Evolutionary conservation across 768 basidiomycete genomes (phyloP).

Genomic region (Boletus speciosus): DNA sequence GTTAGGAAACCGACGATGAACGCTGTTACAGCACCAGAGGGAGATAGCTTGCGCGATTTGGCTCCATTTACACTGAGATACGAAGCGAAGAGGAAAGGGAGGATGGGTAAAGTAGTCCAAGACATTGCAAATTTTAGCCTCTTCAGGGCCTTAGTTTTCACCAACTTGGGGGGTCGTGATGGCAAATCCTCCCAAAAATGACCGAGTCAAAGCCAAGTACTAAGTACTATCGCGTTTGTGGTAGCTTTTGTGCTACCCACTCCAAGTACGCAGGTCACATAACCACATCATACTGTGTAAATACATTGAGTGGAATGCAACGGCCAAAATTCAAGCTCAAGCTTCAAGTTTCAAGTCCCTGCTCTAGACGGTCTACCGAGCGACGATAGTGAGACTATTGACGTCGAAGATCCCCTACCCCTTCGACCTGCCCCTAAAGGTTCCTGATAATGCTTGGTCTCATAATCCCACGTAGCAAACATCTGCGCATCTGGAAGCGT

Average conservation of each 20-base stretch:
- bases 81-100: constrained; percentile 47
- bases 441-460: constrained; percentile 41
- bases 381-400: constrained; percentile 20
- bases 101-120: constrained; percentile 31
- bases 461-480: constrained; percentile 51
- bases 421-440: constrained; percentile 31
- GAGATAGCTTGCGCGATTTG: constrained; percentile 70
- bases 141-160: too few species aligned
- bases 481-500: constrained; percentile 46
- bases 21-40: constrained; percentile 73
- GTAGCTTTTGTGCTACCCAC: too few species aligned
- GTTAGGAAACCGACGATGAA: constrained; percentile 71
- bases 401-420: constrained; percentile 17
- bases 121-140: constrained; percentile 7
- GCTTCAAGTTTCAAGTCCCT: constrained; percentile 18
- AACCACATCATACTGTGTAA: background rate
- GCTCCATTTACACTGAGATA: constrained; percentile 66
- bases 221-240: too few species aligned
- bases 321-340: constrained; percentile 11
- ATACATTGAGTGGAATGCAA: background rate
- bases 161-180: too few species aligned
- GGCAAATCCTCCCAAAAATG: too few species aligned
- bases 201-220: too few species aligned
- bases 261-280: too few species aligned
- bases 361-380: constrained; percentile 22